Conservation (phyloP, 2,329 filamentous ascomycete genomes). For the Reticulascus tulasneorum region DNA sequence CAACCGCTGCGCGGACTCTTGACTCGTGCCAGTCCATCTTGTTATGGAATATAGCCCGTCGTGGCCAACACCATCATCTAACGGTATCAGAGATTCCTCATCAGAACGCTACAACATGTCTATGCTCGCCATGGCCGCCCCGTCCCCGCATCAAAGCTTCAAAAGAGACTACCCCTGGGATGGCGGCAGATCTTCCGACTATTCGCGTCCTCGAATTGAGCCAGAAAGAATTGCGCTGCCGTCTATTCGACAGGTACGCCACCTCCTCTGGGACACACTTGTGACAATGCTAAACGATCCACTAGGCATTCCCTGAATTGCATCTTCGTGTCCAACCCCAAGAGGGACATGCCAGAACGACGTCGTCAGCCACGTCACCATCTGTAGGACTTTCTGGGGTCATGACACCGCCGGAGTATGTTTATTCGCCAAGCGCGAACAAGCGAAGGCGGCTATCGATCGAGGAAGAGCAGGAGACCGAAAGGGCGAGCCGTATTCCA, state of each 20-base stretch:
- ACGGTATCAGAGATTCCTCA: conserved; percentile 19
- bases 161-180: conserved; percentile 37
- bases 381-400: conserved; percentile 22
- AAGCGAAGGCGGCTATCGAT: conserved; percentile 44
- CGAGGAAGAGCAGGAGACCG: conserved; percentile 34
- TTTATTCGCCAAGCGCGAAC: conserved; percentile 42
- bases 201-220: conserved; percentile 31
- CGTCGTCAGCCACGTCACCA: conserved; percentile 30
- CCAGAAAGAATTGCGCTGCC: conserved; percentile 42
- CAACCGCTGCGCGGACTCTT: conserved; percentile 17
- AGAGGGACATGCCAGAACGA: conserved; percentile 26
- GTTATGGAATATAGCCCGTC: conserved; percentile 38
- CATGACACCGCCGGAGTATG: conserved; percentile 41
- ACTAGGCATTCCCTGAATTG: conserved; percentile 43
- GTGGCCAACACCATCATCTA: conserved; percentile 25
- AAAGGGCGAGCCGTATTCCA: conserved; percentile 41
- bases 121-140: conserved; percentile 43
- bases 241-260: conserved; percentile 49
- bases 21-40: conserved; percentile 13
- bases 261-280: too few relatives aligned
- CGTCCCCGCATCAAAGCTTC: conserved; percentile 36
- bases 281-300: conserved; percentile 6
- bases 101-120: conserved; percentile 39
- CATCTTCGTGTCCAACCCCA: conserved; percentile 28
- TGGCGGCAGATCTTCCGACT: conserved; percentile 28